Percentiles rank a stretch among this genome's conserved stretches.
phyloP scores from a whole-genome alignment of 345 rosid species.

The Salix suchowensis region DNA sequence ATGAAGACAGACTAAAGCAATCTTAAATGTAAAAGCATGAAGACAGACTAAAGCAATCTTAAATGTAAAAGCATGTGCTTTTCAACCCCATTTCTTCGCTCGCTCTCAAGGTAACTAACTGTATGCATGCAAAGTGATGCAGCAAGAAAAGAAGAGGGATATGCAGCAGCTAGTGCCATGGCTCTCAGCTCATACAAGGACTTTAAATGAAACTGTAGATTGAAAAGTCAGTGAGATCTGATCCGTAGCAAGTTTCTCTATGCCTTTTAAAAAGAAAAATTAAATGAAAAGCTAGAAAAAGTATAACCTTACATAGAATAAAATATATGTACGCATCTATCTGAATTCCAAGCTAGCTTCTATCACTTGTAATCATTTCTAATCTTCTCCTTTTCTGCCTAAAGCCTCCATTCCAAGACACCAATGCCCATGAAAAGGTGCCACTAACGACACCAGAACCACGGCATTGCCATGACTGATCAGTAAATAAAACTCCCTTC shows the following conservation, averaged over 20 bases:
- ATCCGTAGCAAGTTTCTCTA: conserved; percentile 3
- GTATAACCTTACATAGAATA: conserved; percentile 4
- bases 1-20: too few species aligned
- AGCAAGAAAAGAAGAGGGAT: too few species aligned
- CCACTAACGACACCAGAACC: conserved; percentile 1
- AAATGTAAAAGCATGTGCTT: too few species aligned
- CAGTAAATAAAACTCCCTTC: neutral
- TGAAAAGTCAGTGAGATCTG: neutral
- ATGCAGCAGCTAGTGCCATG: neutral
- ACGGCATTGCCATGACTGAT: conserved; percentile 3
- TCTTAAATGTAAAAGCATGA: too few species aligned
- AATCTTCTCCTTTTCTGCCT: conserved; percentile 22
- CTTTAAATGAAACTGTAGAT: neutral
- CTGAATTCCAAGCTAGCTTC: conserved; percentile 17
- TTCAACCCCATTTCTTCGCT: too few species aligned
- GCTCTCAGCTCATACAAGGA: neutral
- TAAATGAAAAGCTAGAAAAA: neutral
- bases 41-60: too few species aligned
- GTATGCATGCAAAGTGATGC: too few species aligned
- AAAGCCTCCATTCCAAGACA: conserved; percentile 6
- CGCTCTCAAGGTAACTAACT: too few species aligned
- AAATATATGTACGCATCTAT: conserved; percentile 21
- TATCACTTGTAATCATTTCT: neutral
- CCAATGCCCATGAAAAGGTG: neutral
- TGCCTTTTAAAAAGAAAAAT: neutral